Evolutionary conservation across 306 rosid species (phyloP).

Genomic region (Boehmeria nivea): DNA sequence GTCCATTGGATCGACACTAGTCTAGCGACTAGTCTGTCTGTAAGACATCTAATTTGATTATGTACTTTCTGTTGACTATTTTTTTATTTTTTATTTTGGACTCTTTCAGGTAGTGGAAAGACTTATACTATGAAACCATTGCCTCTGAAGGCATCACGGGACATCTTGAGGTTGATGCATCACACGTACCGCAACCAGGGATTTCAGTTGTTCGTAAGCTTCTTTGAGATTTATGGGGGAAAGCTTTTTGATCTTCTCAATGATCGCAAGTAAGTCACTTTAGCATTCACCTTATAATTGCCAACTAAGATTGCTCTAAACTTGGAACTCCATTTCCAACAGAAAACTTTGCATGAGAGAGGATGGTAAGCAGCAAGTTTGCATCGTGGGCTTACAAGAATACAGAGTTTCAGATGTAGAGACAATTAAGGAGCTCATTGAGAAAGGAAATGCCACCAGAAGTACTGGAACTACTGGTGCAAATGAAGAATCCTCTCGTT

Average conservation of each 20-base stretch:
- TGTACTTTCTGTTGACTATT: no score
- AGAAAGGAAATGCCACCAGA: constrained; percentile 87
- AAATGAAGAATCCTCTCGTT: constrained; percentile 97
- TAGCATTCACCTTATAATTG: constrained; percentile 5
- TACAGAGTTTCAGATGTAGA: constrained; percentile 90
- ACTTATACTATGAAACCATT: constrained; percentile 95
- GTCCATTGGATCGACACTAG: no score
- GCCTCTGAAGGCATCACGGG: constrained; percentile 92
- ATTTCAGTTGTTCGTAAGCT: constrained; percentile 87
- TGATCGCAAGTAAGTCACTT: constrained; percentile 71
- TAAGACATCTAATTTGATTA: no score
- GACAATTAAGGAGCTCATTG: constrained; percentile 87
- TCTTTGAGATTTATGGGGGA: constrained; percentile 98
- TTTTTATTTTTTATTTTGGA: constrained; percentile 8
- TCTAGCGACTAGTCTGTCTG: no score
- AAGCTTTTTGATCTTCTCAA: constrained; percentile 94
- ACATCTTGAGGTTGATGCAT: constrained; percentile 93
- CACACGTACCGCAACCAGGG: constrained; percentile 91
- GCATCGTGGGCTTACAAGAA: constrained; percentile 98
- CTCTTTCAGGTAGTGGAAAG: constrained; percentile 83
- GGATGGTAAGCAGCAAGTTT: constrained; percentile 96
- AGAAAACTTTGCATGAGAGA: constrained; percentile 99
- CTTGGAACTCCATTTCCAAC: constrained; percentile 28
- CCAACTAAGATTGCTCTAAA: constrained; percentile 18
- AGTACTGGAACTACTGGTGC: constrained; percentile 99